These are phyloP conservation scores for Claviceps africana DNA, from an alignment of 2,329 filamentous ascomycete species.

Conservation along the genomic window DNA sequence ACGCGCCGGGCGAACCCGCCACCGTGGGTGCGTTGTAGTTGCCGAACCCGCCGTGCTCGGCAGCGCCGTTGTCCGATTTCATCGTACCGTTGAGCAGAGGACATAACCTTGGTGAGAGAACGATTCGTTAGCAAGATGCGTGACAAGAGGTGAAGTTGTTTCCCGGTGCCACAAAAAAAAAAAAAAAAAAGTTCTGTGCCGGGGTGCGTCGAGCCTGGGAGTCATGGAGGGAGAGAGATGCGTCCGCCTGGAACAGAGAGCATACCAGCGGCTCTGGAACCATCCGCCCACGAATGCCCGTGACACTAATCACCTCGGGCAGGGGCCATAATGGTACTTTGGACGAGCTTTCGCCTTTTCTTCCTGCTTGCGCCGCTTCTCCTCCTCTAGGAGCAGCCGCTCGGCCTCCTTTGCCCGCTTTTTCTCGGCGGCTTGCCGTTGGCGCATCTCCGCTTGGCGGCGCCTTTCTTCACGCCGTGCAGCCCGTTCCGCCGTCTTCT, in stretches of 20 bases:
- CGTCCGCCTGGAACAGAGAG: background rate
- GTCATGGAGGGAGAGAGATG: background rate
- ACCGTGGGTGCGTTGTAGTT: conserved; percentile 31
- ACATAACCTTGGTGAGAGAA: conserved; percentile 46
- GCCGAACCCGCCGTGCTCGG: conserved; percentile 45
- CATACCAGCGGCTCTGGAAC: no score
- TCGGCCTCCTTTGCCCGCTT: conserved; percentile 4
- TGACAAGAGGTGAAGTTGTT: background rate
- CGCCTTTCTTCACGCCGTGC: conserved; percentile 4
- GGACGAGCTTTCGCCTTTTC: conserved; percentile 10
- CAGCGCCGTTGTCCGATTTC: conserved; percentile 43
- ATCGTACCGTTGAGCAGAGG: conserved; percentile 75
- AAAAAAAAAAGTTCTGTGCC: no score
- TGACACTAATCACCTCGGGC: conserved; percentile 10
- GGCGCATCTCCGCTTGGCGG: conserved; percentile 8
- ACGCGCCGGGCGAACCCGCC: conserved; percentile 18
- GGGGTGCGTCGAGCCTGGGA: background rate
- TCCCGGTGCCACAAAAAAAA: background rate
- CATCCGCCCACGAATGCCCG: background rate
- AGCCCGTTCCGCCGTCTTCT: conserved; percentile 7
- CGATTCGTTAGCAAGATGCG: conserved; percentile 8
- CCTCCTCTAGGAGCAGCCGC: conserved; percentile 7
- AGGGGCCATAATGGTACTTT: conserved; percentile 10
- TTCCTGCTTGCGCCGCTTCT: conserved; percentile 8
- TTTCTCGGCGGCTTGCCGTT: conserved; percentile 8